A percentile compares a stretch with the other conserved stretches of the same genome.
phyloP scores from a whole-genome alignment of 2,329 filamentous ascomycete species.

The Elsinoe fawcettii region DNA sequence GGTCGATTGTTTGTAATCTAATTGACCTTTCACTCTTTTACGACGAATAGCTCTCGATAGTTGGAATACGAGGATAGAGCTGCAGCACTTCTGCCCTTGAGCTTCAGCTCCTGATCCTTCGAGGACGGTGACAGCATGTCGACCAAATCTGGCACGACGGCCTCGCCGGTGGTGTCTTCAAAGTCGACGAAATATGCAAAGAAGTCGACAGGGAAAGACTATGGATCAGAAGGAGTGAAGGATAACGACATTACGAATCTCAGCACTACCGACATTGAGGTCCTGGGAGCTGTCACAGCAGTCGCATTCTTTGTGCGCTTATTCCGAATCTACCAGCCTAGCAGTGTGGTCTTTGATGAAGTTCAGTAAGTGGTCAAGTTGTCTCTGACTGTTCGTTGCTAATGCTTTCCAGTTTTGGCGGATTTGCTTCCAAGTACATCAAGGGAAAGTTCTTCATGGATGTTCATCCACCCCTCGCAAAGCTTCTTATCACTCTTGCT shows the following conservation, averaged over 20 bases:
- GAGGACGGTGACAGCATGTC: neutral
- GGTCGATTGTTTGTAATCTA: conserved; percentile 9
- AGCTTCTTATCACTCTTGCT: conserved; percentile 89
- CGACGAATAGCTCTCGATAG: neutral
- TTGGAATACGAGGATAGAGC: neutral
- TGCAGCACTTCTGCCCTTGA: neutral
- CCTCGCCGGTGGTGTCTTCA: neutral
- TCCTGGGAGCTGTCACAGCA: conserved; percentile 64
- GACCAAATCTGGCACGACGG: neutral
- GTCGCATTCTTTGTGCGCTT: conserved; percentile 73
- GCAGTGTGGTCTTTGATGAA: conserved; percentile 96
- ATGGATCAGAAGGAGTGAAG: conserved; percentile 69
- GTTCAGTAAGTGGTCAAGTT: conserved; percentile 69
- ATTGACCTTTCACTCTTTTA: conserved; percentile 4
- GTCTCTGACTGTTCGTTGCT: conserved; percentile 19
- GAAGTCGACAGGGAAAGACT: conserved; percentile 38
- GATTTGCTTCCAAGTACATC: conserved; percentile 98
- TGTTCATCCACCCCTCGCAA: conserved; percentile 94
- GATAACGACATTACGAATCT: conserved; percentile 91
- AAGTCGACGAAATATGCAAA: neutral
- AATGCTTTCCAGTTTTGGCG: conserved; percentile 67
- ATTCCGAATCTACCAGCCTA: conserved; percentile 93
- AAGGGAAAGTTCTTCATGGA: conserved; percentile 99
- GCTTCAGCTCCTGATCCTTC: neutral
- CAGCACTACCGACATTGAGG: conserved; percentile 72